Evolutionary conservation across 176 grass and related monocot species (phyloP).

Genomic region (Avena eriantha): DNA sequence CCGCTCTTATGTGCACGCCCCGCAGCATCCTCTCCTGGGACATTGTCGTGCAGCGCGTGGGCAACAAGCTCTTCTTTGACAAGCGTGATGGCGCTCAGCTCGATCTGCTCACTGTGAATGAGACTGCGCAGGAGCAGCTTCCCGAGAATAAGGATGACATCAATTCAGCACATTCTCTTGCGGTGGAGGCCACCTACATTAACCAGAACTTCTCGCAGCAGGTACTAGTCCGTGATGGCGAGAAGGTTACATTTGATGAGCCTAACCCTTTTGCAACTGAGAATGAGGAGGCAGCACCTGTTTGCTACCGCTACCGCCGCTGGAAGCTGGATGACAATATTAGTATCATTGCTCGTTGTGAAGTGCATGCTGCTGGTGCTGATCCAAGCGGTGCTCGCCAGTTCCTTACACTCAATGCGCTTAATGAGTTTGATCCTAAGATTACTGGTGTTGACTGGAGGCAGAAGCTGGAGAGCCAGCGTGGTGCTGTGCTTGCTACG

Average conservation of each 20-base stretch:
- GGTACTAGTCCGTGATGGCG: constrained; percentile 58
- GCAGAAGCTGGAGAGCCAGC: constrained; percentile 87
- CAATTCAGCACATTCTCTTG: constrained; percentile 65
- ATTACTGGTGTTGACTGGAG: constrained; percentile 82
- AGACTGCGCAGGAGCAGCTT: constrained; percentile 81
- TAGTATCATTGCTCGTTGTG: constrained; percentile 76
- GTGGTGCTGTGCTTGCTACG: constrained; percentile 82
- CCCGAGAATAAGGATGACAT: constrained; percentile 87
- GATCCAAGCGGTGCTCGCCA: constrained; percentile 59
- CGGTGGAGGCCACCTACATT: constrained; percentile 87
- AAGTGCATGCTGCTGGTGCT: constrained; percentile 60
- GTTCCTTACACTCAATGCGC: constrained; percentile 71
- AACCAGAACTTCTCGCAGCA: constrained; percentile 94
- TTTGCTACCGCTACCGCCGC: constrained; percentile 77
- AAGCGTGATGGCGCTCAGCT: constrained; percentile 85
- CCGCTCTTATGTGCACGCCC: constrained; percentile 79
- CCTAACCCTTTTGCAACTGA: constrained; percentile 76
- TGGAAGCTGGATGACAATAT: constrained; percentile 83
- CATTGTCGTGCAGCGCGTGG: constrained; percentile 81
- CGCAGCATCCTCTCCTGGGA: constrained; percentile 79
- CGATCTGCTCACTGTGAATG: constrained; percentile 78
- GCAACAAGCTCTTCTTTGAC: constrained; percentile 94
- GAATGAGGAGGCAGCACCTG: constrained; percentile 68
- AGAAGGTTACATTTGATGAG: constrained; percentile 87
- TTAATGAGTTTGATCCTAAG: constrained; percentile 91